phyloP scores from a whole-genome alignment of 2,329 filamentous ascomycete genomes.

The Scorias spongiosa region DNA sequence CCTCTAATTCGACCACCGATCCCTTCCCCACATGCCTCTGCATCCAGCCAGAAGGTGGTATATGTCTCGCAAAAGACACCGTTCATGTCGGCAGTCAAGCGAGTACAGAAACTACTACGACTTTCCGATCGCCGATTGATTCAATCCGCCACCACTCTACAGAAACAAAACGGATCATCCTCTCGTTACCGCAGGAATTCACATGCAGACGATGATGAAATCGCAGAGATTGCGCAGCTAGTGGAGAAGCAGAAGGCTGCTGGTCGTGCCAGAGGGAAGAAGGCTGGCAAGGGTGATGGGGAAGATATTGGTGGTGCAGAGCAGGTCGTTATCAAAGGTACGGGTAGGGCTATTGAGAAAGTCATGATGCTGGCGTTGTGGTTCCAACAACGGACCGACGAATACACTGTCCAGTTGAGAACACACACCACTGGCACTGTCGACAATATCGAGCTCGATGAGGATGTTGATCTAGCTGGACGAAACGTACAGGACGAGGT shows the following conservation, averaged over 20 bases:
- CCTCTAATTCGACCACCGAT: constrained; percentile 43
- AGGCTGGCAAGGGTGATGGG: constrained; percentile 18
- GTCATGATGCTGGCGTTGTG: constrained; percentile 46
- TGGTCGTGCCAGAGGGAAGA: constrained; percentile 15
- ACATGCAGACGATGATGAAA: constrained; percentile 10
- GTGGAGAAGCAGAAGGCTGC: constrained; percentile 16
- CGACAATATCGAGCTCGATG: constrained; percentile 43
- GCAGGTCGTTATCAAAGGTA: constrained; percentile 46
- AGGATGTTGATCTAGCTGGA: constrained; percentile 9
- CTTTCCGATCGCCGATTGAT: constrained; percentile 37
- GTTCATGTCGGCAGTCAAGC: constrained; percentile 53
- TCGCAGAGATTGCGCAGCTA: constrained; percentile 23
- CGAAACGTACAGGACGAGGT: constrained; percentile 5
- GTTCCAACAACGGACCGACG: constrained; percentile 44
- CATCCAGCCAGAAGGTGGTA: constrained; percentile 39
- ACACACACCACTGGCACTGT: constrained; percentile 51
- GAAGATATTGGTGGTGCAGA: constrained; percentile 27
- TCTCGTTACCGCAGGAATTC: constrained; percentile 12
- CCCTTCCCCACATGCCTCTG: constrained; percentile 37
- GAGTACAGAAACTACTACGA: constrained; percentile 48
- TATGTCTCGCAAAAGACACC: constrained; percentile 52
- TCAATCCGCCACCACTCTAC: constrained; percentile 20
- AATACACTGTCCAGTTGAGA: constrained; percentile 42
- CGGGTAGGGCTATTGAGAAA: constrained; percentile 51
- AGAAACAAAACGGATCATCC: constrained; percentile 9